A percentile compares a stretch with the other conserved stretches of the same genome.
Evolutionary conservation across 2,329 filamentous ascomycete genomes (phyloP).

Genomic region (Aspergillus sp.): DNA sequence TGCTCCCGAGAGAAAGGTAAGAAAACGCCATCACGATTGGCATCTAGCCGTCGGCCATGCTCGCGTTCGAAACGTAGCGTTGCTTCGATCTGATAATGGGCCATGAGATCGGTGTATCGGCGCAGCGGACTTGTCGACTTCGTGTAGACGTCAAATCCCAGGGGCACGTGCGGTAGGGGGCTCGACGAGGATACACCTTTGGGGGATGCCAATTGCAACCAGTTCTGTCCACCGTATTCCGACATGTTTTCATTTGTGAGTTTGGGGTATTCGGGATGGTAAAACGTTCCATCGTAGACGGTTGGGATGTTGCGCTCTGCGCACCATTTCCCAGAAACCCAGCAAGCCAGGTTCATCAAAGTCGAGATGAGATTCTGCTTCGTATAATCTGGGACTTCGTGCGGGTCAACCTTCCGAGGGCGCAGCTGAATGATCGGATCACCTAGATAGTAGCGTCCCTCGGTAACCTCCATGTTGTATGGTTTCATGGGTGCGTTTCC

Average conservation of each 20-base stretch:
- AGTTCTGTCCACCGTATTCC: conserved; percentile 40
- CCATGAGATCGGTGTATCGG: conserved; percentile 59
- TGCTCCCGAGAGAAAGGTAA: conserved; percentile 51
- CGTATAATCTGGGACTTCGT: conserved; percentile 35
- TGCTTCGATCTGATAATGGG: conserved; percentile 64
- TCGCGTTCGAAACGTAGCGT: conserved; percentile 56
- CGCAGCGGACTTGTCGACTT: conserved; percentile 62
- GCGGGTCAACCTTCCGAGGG: conserved; percentile 29
- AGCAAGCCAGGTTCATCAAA: conserved; percentile 55
- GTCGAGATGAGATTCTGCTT: conserved; percentile 43
- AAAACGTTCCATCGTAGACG: conserved; percentile 36
- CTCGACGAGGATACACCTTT: conserved; percentile 43
- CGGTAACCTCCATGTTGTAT: conserved; percentile 27
- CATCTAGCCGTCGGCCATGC: conserved; percentile 42
- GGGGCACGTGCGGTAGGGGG: conserved; percentile 48
- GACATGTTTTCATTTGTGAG: conserved; percentile 37
- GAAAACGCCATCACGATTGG: conserved; percentile 21
- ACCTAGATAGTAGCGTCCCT: conserved; percentile 35
- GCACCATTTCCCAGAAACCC: conserved; percentile 34
- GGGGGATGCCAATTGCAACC: conserved; percentile 36
- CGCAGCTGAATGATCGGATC: conserved; percentile 42
- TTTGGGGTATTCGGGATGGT: conserved; percentile 39
- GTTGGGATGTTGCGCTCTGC: conserved; percentile 36
- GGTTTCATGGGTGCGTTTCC: conserved; percentile 21
- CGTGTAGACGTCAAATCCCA: conserved; percentile 54